Percentiles rank a stretch among this genome's conserved stretches.
Evolutionary conservation across 2,329 filamentous ascomycete genomes (phyloP).

Genomic region (Chaetothyriales sp.): DNA sequence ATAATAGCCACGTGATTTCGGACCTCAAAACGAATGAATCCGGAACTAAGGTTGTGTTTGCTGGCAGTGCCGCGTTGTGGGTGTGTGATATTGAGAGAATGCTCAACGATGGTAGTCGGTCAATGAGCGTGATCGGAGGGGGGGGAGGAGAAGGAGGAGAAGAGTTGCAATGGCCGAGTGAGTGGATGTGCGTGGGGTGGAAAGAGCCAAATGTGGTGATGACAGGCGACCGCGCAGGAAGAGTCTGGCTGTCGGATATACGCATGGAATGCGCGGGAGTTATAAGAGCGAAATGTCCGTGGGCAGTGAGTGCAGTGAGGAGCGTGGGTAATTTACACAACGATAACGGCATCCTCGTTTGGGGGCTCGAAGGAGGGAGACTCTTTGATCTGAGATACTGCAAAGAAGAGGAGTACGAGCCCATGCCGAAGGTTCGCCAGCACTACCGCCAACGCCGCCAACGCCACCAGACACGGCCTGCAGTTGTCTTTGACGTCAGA

Average conservation of each 20-base stretch:
- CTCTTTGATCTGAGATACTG: constrained; percentile 1
- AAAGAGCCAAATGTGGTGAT: constrained; percentile 12
- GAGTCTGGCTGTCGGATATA: constrained; percentile 8
- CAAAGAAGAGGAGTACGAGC: background rate
- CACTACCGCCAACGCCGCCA: background rate
- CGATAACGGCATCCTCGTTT: background rate
- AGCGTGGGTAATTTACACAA: background rate
- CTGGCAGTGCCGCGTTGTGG: background rate
- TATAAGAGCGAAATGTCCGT: background rate
- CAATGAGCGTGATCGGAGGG: background rate
- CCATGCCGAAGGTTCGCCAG: background rate
- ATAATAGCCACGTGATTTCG: background rate
- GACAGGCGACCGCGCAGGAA: constrained; percentile 11
- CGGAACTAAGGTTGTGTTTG: background rate
- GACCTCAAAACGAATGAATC: background rate
- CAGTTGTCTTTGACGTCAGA: constrained; percentile 7
- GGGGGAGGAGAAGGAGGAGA: background rate
- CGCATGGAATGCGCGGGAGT: constrained; percentile 1
- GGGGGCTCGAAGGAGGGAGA: background rate
- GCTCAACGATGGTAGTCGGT: background rate
- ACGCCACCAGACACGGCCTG: background rate
- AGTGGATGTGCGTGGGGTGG: constrained; percentile 6
- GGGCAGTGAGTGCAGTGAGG: background rate
- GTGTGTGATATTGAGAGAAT: background rate
- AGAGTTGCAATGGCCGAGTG: background rate